phyloP scores from a whole-genome alignment of 352 stramenopile genomes.

The Pythium rhizo-oryzae region DNA sequence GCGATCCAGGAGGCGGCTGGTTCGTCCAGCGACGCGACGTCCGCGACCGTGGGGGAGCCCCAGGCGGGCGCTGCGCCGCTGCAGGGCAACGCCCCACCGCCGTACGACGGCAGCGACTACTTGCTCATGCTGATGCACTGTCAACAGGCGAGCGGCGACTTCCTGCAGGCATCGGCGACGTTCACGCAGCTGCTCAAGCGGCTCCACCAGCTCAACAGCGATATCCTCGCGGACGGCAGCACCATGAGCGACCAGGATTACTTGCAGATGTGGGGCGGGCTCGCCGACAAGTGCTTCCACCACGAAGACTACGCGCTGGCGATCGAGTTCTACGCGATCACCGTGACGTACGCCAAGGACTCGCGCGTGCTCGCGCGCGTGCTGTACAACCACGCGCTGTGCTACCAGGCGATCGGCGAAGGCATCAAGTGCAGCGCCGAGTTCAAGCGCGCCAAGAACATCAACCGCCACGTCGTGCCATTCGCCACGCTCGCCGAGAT shows the following conservation, averaged over 20 bases:
- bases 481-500: conserved; percentile 51
- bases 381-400: conserved; percentile 62
- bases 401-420: conserved; percentile 55
- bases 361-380: conserved; percentile 55
- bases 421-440: conserved; percentile 51
- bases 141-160: conserved; percentile 63
- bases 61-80: too few species aligned
- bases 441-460: conserved; percentile 67
- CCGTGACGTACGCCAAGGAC: conserved; percentile 66
- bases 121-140: conserved; percentile 69
- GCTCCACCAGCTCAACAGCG: conserved; percentile 1
- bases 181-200: conserved; percentile 43
- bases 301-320: conserved; percentile 70
- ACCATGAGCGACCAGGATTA: conserved; percentile 52
- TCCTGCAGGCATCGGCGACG: conserved; percentile 48
- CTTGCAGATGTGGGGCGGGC: conserved; percentile 48
- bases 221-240: conserved; percentile 12
- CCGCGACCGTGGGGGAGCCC: not conserved
- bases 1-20: conserved; percentile 11
- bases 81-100: not conserved
- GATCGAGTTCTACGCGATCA: conserved; percentile 60
- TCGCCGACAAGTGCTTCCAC: conserved; percentile 67
- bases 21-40: not conserved
- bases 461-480: conserved; percentile 61
- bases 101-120: conserved; percentile 55